Evolutionary conservation across 805 yeast genomes (phyloP).

Genomic region (Nakazawaea wyomingensis): DNA sequence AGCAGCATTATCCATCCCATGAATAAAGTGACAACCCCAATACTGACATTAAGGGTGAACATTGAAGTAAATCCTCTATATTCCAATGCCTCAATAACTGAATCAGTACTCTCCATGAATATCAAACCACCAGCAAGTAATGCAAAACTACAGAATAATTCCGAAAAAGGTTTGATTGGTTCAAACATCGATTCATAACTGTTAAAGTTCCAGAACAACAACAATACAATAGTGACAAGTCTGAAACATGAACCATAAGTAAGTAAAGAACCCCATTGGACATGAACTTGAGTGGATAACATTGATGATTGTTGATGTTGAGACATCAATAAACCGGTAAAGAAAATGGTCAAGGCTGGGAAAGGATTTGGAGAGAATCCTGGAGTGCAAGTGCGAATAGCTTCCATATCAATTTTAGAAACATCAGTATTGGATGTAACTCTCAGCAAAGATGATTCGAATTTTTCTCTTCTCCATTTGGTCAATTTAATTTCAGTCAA

Average conservation of each 20-base stretch:
- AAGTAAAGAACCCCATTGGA: slow-evolving; percentile 88
- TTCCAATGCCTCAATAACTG: slow-evolving; percentile 74
- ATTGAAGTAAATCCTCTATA: slow-evolving; percentile 79
- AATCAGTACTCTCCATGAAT: slow-evolving; percentile 89
- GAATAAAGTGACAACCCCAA: slow-evolving; percentile 69
- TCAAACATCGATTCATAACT: slow-evolving; percentile 21
- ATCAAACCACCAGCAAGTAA: slow-evolving; percentile 84
- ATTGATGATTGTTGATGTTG: slow-evolving; percentile 83
- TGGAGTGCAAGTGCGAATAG: slow-evolving; percentile 39
- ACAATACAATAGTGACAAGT: slow-evolving; percentile 51
- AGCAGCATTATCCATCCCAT: slow-evolving; percentile 87
- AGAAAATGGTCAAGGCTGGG: slow-evolving; percentile 87
- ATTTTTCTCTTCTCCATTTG: slow-evolving; percentile 45
- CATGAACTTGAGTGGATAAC: slow-evolving; percentile 74
- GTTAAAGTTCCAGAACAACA: slow-evolving; percentile 39
- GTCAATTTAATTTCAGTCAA: slow-evolving; percentile 65
- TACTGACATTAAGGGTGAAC: slow-evolving; percentile 85
- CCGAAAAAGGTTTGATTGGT: slow-evolving; percentile 82
- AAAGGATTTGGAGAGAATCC: slow-evolving; percentile 91
- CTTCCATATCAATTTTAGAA: slow-evolving; percentile 18
- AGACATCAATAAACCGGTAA: slow-evolving; percentile 97
- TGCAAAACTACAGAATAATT: slow-evolving; percentile 72
- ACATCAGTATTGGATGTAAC: slow-evolving; percentile 11
- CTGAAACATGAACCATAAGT: slow-evolving; percentile 81
- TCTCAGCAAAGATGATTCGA: slow-evolving; percentile 16